Evolutionary conservation across 2,329 filamentous ascomycete genomes (phyloP).

Genomic region (Epichloe hybrida): DNA sequence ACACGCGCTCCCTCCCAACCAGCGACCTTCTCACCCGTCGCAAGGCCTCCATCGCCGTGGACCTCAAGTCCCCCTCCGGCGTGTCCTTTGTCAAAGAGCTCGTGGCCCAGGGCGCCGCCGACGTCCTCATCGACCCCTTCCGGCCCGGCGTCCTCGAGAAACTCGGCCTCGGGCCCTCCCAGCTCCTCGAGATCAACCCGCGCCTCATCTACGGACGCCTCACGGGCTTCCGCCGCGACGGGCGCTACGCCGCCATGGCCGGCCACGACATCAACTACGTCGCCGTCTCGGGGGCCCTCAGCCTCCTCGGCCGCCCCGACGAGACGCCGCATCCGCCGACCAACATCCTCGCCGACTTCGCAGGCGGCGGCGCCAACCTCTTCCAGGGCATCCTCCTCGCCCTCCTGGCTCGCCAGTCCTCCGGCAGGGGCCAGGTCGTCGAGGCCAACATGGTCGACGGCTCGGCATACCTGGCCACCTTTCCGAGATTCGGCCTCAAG

Average conservation of each 20-base stretch:
- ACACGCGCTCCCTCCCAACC: constrained; percentile 26
- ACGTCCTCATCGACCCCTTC: constrained; percentile 87
- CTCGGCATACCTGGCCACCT: constrained; percentile 61
- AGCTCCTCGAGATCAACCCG: constrained; percentile 54
- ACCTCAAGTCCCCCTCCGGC: constrained; percentile 58
- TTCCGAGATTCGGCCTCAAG: constrained; percentile 56
- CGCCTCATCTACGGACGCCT: constrained; percentile 70
- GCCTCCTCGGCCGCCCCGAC: constrained; percentile 56
- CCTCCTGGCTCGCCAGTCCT: constrained; percentile 48
- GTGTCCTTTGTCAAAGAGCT: constrained; percentile 53
- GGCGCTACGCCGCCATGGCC: constrained; percentile 75
- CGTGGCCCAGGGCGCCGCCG: constrained; percentile 58
- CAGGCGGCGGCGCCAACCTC: constrained; percentile 70
- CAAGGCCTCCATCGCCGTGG: constrained; percentile 68
- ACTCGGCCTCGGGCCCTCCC: constrained; percentile 60
- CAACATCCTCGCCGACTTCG: constrained; percentile 85
- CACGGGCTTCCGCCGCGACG: constrained; percentile 81
- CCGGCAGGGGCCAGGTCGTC: constrained; percentile 70
- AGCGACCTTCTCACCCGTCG: constrained; percentile 63
- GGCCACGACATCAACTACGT: constrained; percentile 97
- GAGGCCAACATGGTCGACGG: constrained; percentile 99
- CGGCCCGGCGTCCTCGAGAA: constrained; percentile 83
- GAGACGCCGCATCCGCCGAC: constrained; percentile 64
- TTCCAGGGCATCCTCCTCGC: constrained; percentile 76
- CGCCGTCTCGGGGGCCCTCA: constrained; percentile 73